Percentiles rank a stretch among this genome's conserved stretches.
Conservation (phyloP, 1,284 basidiomycete species). For the Flammula alnicola region DNA sequence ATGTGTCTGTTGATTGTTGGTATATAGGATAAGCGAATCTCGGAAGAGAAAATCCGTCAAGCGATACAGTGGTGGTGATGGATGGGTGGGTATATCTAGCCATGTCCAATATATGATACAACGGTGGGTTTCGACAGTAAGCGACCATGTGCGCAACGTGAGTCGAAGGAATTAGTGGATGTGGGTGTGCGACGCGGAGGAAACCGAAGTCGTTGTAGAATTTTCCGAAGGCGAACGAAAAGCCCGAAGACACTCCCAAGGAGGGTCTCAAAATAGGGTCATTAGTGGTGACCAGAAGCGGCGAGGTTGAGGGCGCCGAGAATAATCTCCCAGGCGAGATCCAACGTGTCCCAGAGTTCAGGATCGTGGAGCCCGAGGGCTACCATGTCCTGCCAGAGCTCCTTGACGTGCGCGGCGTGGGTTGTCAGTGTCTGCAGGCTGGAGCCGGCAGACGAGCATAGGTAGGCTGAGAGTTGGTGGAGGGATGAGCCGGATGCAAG, state of each 20-base stretch:
- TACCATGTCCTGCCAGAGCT: conserved; percentile 74
- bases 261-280: too few relatives aligned
- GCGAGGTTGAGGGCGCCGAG: conserved; percentile 69
- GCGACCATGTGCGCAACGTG: conserved; percentile 18
- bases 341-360: conserved; percentile 70
- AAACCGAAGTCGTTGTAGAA: too few relatives aligned
- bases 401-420: conserved; percentile 69
- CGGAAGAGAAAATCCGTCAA: conserved; percentile 13
- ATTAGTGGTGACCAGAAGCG: conserved; percentile 32
- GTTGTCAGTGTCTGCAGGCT: conserved; percentile 53
- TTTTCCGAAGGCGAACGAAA: conserved; percentile 11
- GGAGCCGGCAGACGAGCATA: conserved; percentile 45
- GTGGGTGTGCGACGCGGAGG: conserved; percentile 3
- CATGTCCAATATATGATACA: conserved; percentile 16
- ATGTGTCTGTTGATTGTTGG: background rate
- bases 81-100: conserved; percentile 23
- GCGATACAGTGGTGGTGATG: conserved; percentile 21
- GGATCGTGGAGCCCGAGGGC: conserved; percentile 69
- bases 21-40: background rate
- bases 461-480: conserved; percentile 57
- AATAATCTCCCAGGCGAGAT: conserved; percentile 74
- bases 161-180: conserved; percentile 12
- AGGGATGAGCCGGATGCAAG: conserved; percentile 46
- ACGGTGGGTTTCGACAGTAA: conserved; percentile 7
- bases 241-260: too few relatives aligned